Conservation (phyloP, 1,139 yeast species). For the Debaryomyces sp. region DNA sequence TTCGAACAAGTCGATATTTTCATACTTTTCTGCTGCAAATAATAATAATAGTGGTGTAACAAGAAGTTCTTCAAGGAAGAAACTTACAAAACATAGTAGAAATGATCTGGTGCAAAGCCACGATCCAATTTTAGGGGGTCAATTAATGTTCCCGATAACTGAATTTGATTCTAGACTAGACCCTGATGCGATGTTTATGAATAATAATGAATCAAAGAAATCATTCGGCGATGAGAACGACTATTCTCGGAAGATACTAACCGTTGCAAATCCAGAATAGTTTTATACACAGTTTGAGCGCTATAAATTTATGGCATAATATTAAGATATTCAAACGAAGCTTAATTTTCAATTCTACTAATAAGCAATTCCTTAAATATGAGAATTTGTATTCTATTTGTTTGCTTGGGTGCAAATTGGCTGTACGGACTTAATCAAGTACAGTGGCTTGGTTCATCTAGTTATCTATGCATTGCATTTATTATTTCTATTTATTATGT, state of each 20-base stretch:
- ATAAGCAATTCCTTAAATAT: not conserved
- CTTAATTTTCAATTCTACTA: slow-evolving; percentile 1
- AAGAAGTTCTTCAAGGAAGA: slow-evolving; percentile 38
- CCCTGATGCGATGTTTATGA: slow-evolving; percentile 64
- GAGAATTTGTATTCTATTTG: not conserved
- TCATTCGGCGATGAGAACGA: slow-evolving; percentile 76
- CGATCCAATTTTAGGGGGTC: slow-evolving; percentile 11
- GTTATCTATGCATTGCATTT: no score
- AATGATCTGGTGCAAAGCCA: slow-evolving; percentile 14
- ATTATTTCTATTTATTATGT: not conserved
- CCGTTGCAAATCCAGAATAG: slow-evolving; percentile 66
- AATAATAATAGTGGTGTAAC: slow-evolving; percentile 29
- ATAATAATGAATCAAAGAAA: slow-evolving; percentile 56
- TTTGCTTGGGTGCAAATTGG: not conserved
- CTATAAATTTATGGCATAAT: not conserved
- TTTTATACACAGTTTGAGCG: not conserved
- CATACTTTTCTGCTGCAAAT: slow-evolving; percentile 30
- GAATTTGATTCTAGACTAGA: slow-evolving; percentile 73
- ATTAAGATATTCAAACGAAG: not conserved
- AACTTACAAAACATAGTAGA: slow-evolving; percentile 19
- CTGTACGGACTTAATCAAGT: not conserved
- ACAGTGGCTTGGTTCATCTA: no score
- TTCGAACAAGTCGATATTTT: slow-evolving; percentile 39
- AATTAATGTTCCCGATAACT: slow-evolving; percentile 43
- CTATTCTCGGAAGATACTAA: slow-evolving; percentile 68